Evolutionary conservation across 371 early-diverging fungal genomes (phyloP), one percentile per base, ranked within the genome.

Genomic region (Amoeboaphelidium protococcarum): DNA sequence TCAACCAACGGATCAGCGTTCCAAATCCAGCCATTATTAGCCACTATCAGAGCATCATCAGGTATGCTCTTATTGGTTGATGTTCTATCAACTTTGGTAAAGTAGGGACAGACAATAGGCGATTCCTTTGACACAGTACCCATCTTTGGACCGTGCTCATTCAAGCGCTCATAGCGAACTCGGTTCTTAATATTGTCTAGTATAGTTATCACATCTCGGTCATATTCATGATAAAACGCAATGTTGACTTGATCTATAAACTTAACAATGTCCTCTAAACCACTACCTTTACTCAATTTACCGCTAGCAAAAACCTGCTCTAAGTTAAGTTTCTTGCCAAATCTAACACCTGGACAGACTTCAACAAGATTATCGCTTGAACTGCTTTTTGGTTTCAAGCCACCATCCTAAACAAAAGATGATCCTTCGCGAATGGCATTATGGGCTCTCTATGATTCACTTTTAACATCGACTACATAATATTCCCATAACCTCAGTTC

Each of bases 21-120:
- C 96, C 94, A 92, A 42, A 95, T 86, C 96, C 96, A 95, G 2
- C 96, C 96, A 58, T 95, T 95, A 64, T 85, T 89, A 22, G 84
- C 92, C 26, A 95, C 51, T 16, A 66, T 70, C 31, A 73, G 54
- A 6, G 69, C 72, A 26, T 70, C 57, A 24, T 68, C 63, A 50
- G 78, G 73, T 21, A 27, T 16, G 10, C 3, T 3, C 21, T 31
- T 51, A 41, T 66, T 63, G 37, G 58, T 23, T 13, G 61, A 58
- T 16, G 47, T 50, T 43, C 81, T 52, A 6, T 25, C 54, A 51
- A 2, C 44, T 37, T 27, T 46, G 0, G 96, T 91, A 52, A 95
- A 95, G 57, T 88, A 87, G 0, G 78, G 78, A 58, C 86, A 82
- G 13, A 85, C 76, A 22, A 95, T 55, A 26, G 85, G 84, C 71